Percentiles rank a stretch among this genome's conserved stretches.
These are phyloP conservation scores for Marchantia polymorpha DNA, from an alignment of 225 moss, liverwort and hornwort genomes.

Conservation along the genomic window DNA sequence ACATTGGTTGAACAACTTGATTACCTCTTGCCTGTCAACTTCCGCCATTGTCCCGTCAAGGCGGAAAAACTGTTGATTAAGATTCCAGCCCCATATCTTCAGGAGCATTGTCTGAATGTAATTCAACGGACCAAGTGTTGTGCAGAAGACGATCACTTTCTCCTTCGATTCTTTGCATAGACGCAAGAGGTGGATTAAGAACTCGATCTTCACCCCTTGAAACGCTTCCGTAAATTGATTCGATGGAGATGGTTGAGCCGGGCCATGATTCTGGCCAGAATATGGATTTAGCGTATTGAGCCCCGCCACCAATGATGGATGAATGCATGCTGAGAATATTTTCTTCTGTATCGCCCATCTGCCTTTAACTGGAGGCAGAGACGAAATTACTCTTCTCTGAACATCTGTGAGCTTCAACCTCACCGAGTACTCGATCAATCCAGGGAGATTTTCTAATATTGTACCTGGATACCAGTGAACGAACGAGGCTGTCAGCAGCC, in stretches of 20 bases:
- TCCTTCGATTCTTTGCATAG: conserved; percentile 47
- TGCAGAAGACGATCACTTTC: conserved; percentile 74
- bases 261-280: neutral
- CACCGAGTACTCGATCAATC: conserved; percentile 53
- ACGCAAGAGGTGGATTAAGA: conserved; percentile 54
- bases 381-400: conserved; percentile 13
- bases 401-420: conserved; percentile 23
- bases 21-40: conserved; percentile 48
- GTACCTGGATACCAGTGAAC: conserved; percentile 81
- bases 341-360: conserved; percentile 19
- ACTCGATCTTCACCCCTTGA: conserved; percentile 61
- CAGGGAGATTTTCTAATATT: conserved; percentile 58
- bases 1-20: conserved; percentile 46
- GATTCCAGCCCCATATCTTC: conserved; percentile 48
- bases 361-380: conserved; percentile 33
- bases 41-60: conserved; percentile 64
- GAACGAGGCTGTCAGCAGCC: conserved; percentile 59
- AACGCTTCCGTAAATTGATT: neutral
- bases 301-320: conserved; percentile 22
- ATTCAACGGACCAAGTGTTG: conserved; percentile 54
- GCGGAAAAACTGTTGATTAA: conserved; percentile 50
- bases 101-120: conserved; percentile 48
- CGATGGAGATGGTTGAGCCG: neutral
- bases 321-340: conserved; percentile 29
- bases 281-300: neutral